Evolutionary conservation across 2,329 filamentous ascomycete genomes (phyloP).

Genomic region (Alternaria brassicicola): DNA sequence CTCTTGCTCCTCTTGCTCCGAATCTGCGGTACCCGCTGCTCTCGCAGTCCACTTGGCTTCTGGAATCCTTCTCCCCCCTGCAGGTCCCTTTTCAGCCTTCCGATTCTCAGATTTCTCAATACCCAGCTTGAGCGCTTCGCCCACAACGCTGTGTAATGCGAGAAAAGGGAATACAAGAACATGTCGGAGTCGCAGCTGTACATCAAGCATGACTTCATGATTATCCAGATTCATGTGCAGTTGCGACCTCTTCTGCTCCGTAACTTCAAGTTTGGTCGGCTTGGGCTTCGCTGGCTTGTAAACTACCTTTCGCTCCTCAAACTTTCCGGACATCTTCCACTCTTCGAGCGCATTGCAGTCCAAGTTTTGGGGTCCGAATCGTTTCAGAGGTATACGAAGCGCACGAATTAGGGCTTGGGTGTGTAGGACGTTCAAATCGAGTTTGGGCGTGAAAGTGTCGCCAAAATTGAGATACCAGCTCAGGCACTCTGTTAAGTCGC

Average conservation of each 20-base stretch:
- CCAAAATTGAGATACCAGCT: conserved; percentile 26
- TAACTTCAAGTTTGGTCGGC: background rate
- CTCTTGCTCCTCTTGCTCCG: background rate
- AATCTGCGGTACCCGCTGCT: background rate
- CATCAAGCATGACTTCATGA: conserved; percentile 8
- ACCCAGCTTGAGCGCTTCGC: conserved; percentile 25
- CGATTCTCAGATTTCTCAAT: conserved; percentile 23
- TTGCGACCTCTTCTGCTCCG: background rate
- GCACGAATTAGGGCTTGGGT: conserved; percentile 30
- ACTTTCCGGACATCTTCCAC: conserved; percentile 24
- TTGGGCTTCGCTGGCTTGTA: background rate
- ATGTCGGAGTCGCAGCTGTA: conserved; percentile 21
- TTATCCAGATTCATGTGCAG: conserved; percentile 15
- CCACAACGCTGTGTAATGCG: conserved; percentile 17
- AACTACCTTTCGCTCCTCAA: conserved; percentile 10
- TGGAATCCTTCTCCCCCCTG: background rate
- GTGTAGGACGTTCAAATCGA: conserved; percentile 37
- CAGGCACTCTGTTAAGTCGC: conserved; percentile 28
- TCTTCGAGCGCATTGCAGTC: conserved; percentile 25
- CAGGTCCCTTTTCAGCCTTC: background rate
- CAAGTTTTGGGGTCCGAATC: conserved; percentile 25
- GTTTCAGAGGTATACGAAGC: conserved; percentile 19
- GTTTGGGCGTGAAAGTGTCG: conserved; percentile 24
- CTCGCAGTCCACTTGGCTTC: background rate
- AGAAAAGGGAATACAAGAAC: conserved; percentile 32